Base-by-base conservation (phyloP, 1,284 basidiomycete species). In the Leccinum solheimii region DNA sequence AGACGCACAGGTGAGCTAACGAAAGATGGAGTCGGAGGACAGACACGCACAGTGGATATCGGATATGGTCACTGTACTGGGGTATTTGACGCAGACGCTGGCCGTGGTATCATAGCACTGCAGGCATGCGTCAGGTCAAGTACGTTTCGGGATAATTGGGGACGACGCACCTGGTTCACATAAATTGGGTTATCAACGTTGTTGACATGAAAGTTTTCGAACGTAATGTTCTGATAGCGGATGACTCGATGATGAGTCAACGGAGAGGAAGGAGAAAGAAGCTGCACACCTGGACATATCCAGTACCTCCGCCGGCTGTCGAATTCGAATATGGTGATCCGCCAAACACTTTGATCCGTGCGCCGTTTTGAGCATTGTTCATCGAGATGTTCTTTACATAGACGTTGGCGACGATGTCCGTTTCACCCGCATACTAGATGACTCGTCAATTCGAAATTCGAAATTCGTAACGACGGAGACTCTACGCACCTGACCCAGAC, bases 291-390 rank as follows among this genome's bases (percentile, higher is more conserved):
- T 60, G 67, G 51, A 79, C 76, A 55, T 75, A 76, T 21, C 78
- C 77, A 3, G 58, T 67, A 19, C 77, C 77, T 34, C 77, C 76
- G 43, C 78, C 78, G 14, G 71, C 61, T 2, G 56, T 64, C 32
- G 65, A 71, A 38, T 66, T 56, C 3, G 62, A 45, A 48, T 71
- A 43, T 0, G 63, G 62, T 19, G 69, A 69, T 8, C 74, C 76
- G 0, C 64, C 67, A 65, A 78, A 84, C 2, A 79, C 78, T 69
- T 84, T 84, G 75, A 84, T 83, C 38, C 80, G 78, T 0, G 81
- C 81, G 1, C 80, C 82, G 62, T 83, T 82, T 58, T 81, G 73
- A 3, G 80, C 79, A 61, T 83, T 81, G 23, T 75, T 72, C 78
- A 83, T 83, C 8, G 72, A 73, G 64, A 83, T 75, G 64, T 83